A percentile compares a stretch with the other conserved stretches of the same genome.
Evolutionary conservation across 306 rosid genomes (phyloP).

Genomic region (Cucurbita moschata): DNA sequence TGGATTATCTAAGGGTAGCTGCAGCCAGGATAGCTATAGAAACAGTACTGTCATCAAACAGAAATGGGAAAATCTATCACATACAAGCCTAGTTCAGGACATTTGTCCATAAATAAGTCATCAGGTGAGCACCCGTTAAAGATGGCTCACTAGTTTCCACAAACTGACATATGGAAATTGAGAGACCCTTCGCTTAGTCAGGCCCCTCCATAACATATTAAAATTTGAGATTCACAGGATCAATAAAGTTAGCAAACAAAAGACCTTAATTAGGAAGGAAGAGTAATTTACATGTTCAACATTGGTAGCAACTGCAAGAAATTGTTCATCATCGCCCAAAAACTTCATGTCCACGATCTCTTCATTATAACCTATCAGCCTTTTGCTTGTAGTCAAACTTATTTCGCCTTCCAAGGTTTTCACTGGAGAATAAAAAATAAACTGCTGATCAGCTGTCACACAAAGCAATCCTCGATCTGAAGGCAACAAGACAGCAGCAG

Average conservation of each 20-base stretch:
- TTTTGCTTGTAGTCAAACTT: conserved; percentile 41
- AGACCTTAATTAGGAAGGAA: neutral
- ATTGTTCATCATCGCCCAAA: conserved; percentile 73
- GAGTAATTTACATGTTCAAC: conserved; percentile 60
- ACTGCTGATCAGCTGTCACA: conserved; percentile 91
- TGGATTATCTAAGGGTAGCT: neutral
- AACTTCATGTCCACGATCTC: conserved; percentile 92
- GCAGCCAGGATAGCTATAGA: neutral
- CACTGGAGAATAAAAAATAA: conserved; percentile 56
- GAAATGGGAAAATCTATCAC: neutral
- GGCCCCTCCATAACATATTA: neutral
- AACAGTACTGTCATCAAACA: neutral
- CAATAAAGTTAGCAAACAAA: conserved; percentile 4
- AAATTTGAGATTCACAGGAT: neutral
- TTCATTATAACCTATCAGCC: conserved; percentile 85
- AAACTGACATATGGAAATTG: neutral
- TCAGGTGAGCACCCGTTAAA: neutral
- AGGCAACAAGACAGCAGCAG: conserved; percentile 55
- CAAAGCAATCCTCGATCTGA: conserved; percentile 75
- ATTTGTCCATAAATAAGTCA: neutral
- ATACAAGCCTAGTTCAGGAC: neutral
- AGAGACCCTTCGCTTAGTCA: neutral
- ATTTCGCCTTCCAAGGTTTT: conserved; percentile 29
- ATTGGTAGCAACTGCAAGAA: conserved; percentile 85
- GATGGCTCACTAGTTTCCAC: neutral